Conservation (phyloP, 2,329 filamentous ascomycete species). For the Colletotrichum musicola region DNA sequence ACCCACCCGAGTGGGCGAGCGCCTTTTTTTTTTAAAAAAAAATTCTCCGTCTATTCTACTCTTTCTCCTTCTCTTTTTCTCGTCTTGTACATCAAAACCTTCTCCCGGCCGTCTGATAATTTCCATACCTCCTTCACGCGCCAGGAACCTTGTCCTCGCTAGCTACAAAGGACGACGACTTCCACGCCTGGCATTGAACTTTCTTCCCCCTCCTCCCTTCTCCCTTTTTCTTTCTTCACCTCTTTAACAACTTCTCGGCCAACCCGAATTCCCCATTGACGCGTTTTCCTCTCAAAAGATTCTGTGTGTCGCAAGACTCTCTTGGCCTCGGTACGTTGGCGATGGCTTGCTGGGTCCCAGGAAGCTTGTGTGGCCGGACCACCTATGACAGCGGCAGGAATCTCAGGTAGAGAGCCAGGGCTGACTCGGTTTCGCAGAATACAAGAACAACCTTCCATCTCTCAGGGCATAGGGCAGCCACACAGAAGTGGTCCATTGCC, state of each 20-base stretch:
- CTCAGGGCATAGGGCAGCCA: no score
- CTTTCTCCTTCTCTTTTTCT: background rate
- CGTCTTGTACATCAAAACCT: no score
- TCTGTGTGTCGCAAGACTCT: background rate
- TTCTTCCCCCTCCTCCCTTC: background rate
- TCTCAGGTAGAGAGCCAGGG: background rate
- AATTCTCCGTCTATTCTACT: background rate
- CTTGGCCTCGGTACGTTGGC: slow-evolving; percentile 14
- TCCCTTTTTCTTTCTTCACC: background rate
- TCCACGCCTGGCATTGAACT: background rate
- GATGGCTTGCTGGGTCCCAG: background rate
- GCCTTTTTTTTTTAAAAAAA: no score
- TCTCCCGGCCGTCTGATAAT: slow-evolving; percentile 1
- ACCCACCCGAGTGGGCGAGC: background rate
- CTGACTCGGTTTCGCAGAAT: slow-evolving; percentile 20
- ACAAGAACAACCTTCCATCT: background rate
- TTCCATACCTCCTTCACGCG: background rate
- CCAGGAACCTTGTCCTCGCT: background rate
- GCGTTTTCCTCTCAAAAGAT: background rate
- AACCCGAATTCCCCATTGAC: background rate
- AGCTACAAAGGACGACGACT: slow-evolving; percentile 11
- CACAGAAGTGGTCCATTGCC: no score
- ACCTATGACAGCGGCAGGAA: background rate
- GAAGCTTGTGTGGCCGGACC: slow-evolving; percentile 13
- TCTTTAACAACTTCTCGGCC: background rate